A percentile compares a stretch with the other conserved stretches of the same genome.
Conservation (phyloP, 495 filamentous ascomycete genomes). For the Penicillium simplicissimum region DNA sequence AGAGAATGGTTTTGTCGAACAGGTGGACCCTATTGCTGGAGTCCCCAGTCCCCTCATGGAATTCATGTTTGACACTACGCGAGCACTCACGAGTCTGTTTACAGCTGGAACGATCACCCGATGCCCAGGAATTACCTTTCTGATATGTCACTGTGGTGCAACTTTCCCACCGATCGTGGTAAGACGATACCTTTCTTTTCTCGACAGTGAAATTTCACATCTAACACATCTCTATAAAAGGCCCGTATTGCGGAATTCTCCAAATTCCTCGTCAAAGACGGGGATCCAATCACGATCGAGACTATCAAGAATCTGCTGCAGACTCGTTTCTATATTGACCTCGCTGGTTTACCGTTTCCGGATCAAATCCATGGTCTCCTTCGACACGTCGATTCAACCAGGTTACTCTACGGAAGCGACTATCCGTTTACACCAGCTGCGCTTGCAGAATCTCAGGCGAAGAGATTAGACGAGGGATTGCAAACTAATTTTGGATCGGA, state of each 20-base stretch:
- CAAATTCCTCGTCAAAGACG: constrained; percentile 10
- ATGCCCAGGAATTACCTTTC: constrained; percentile 45
- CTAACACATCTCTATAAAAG: not conserved
- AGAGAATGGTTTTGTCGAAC: constrained; percentile 7
- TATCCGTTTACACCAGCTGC: constrained; percentile 34
- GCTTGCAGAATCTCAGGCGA: constrained; percentile 7
- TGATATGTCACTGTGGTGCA: constrained; percentile 53
- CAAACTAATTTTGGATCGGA: constrained; percentile 9
- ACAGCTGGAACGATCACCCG: constrained; percentile 45
- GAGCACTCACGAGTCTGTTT: constrained; percentile 51
- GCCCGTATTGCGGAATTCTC: constrained; percentile 43
- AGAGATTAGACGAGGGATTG: constrained; percentile 18
- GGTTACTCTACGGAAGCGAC: constrained; percentile 52
- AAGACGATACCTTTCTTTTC: not conserved
- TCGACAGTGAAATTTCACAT: not conserved
- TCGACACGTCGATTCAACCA: constrained; percentile 24
- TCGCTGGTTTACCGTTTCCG: constrained; percentile 53
- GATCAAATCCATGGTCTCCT: constrained; percentile 42
- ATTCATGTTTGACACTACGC: constrained; percentile 57
- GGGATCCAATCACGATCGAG: constrained; percentile 13
- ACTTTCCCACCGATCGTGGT: constrained; percentile 44
- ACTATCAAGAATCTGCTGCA: constrained; percentile 31
- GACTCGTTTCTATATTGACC: constrained; percentile 49
- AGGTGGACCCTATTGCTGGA: constrained; percentile 26
- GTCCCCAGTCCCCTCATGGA: constrained; percentile 54